These are phyloP conservation scores for Cordyceps pruinosa DNA, from an alignment of 2,329 filamentous ascomycete species.

Conservation along the genomic window DNA sequence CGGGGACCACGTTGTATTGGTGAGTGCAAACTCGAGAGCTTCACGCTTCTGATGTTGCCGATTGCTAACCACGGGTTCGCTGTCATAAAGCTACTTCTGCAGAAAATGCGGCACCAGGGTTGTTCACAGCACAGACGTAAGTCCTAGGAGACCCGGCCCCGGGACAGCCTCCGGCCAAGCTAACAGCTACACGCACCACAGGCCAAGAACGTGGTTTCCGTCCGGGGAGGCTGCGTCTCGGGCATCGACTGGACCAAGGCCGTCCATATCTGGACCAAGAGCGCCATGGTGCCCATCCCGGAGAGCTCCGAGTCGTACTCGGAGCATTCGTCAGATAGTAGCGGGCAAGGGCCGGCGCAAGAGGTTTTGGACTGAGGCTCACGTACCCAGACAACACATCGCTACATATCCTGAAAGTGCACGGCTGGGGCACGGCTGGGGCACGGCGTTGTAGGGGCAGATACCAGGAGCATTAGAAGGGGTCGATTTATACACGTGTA, in stretches of 20 bases:
- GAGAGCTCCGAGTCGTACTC: conserved; percentile 53
- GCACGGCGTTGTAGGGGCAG: conserved; percentile 15
- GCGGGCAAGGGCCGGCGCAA: conserved; percentile 2
- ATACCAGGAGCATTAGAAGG: not conserved
- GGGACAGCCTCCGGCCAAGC: not conserved
- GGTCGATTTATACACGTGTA: not conserved
- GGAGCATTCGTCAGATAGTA: conserved; percentile 38
- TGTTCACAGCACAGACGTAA: conserved; percentile 53
- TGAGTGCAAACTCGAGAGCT: conserved; percentile 22
- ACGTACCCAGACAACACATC: conserved; percentile 12
- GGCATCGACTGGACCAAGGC: conserved; percentile 54
- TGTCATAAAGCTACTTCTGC: conserved; percentile 50
- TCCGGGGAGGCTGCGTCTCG: conserved; percentile 62
- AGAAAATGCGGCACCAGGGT: conserved; percentile 58
- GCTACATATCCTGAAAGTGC: not conserved
- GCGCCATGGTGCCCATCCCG: conserved; percentile 62
- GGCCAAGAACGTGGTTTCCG: conserved; percentile 53
- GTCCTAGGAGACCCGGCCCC: conserved; percentile 15
- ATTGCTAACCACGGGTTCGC: not conserved
- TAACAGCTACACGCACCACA: conserved; percentile 19
- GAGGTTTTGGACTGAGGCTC: not conserved
- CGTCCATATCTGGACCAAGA: conserved; percentile 62
- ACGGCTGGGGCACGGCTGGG: conserved; percentile 18
- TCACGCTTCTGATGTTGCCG: not conserved
- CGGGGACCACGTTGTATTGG: conserved; percentile 53